A percentile compares a stretch with the other conserved stretches of the same genome.
Evolutionary conservation across 805 yeast species (phyloP).

Genomic region (Lipomyces orientalis): DNA sequence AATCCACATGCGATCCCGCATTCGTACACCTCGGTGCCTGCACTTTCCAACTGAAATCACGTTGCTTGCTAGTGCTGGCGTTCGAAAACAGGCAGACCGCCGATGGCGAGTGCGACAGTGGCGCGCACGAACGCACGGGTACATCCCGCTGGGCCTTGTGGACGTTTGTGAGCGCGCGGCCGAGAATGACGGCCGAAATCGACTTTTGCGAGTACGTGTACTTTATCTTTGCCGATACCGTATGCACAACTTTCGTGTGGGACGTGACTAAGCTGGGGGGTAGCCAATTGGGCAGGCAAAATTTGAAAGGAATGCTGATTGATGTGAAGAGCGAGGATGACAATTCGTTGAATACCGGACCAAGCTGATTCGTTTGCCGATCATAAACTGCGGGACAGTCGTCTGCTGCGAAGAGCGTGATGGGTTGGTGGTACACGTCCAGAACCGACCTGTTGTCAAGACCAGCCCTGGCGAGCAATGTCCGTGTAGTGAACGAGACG

Average conservation of each 20-base stretch:
- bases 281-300: conserved; percentile 16
- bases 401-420: neutral
- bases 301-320: conserved; percentile 7
- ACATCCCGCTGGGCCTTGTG: neutral
- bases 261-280: conserved; percentile 15
- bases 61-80: neutral
- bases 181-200: conserved; percentile 2
- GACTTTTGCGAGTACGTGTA: conserved; percentile 3
- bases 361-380: neutral
- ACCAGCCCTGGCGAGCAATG: neutral
- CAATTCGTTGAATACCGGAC: neutral
- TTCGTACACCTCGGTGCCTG: conserved; percentile 3
- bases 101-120: neutral
- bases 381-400: neutral
- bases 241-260: conserved; percentile 17
- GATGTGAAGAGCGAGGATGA: conserved; percentile 2
- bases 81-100: conserved; percentile 2
- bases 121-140: conserved; percentile 5
- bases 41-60: conserved; percentile 13
- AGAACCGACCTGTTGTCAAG: neutral
- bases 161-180: neutral
- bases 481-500: neutral
- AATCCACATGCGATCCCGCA: conserved; percentile 2
- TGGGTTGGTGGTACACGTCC: neutral
- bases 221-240: conserved; percentile 16